A percentile compares a stretch with the other conserved stretches of the same genome.
These are phyloP conservation scores for Microdochium paspali DNA, from an alignment of 2,329 filamentous ascomycete species.

Conservation along the genomic window DNA sequence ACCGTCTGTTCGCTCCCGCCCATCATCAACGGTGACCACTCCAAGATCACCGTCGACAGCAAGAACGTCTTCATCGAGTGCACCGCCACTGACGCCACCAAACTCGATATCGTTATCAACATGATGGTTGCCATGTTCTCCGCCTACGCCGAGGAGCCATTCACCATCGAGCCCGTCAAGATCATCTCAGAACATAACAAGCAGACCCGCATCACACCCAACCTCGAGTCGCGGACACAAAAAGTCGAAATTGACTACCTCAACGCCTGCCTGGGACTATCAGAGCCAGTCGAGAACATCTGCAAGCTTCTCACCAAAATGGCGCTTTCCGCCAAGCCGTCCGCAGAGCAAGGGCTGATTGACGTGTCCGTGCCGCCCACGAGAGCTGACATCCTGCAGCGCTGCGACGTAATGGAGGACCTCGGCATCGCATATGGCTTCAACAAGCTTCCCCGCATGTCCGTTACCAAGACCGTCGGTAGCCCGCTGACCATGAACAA, in stretches of 20 bases:
- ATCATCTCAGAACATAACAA: slow-evolving; percentile 88
- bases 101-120: slow-evolving; percentile 90
- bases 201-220: slow-evolving; percentile 71
- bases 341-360: slow-evolving; percentile 58
- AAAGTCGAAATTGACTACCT: slow-evolving; percentile 87
- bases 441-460: slow-evolving; percentile 84
- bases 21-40: slow-evolving; percentile 96
- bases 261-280: slow-evolving; percentile 82
- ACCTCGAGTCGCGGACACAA: slow-evolving; percentile 66
- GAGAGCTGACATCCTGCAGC: slow-evolving; percentile 87
- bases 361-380: slow-evolving; percentile 82
- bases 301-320: slow-evolving; percentile 79
- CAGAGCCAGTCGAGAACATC: slow-evolving; percentile 64
- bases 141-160: slow-evolving; percentile 75
- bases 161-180: slow-evolving; percentile 88
- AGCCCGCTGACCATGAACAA: slow-evolving; percentile 89
- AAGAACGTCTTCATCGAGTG: slow-evolving; percentile 96
- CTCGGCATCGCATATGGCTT: slow-evolving; percentile 95
- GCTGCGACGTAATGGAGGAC: slow-evolving; percentile 98
- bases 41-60: slow-evolving; percentile 87
- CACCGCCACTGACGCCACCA: slow-evolving; percentile 90
- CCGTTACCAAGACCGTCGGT: slow-evolving; percentile 80
- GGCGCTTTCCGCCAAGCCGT: slow-evolving; percentile 75
- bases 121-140: slow-evolving; percentile 98
- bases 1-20: slow-evolving; percentile 88